phyloP scores from a whole-genome alignment of 1,139 yeast species.

The Magnusiomyces ingens region DNA sequence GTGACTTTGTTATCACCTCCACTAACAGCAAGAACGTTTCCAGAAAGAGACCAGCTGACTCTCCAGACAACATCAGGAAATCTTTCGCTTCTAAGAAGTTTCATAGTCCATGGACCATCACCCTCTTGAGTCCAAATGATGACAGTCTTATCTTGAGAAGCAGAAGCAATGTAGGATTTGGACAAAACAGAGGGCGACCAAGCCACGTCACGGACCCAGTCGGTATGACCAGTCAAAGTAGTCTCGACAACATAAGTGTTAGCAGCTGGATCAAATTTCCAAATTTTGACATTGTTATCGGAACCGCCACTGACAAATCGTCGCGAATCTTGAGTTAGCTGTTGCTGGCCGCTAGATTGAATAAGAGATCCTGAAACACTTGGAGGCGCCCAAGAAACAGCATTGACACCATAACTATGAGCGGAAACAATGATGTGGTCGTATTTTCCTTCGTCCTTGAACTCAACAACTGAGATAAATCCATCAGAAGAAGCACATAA shows the following conservation, averaged over 20 bases:
- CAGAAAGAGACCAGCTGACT: conserved; percentile 95
- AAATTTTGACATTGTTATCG: conserved; percentile 85
- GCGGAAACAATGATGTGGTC: conserved; percentile 63
- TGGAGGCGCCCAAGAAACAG: conserved; percentile 96
- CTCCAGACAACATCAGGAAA: conserved; percentile 99
- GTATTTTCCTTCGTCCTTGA: conserved; percentile 83
- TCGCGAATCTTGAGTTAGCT: conserved; percentile 37
- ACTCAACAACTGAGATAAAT: conserved; percentile 80
- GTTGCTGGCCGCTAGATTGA: conserved; percentile 28
- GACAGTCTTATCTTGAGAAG: conserved; percentile 94
- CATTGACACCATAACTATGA: conserved; percentile 87
- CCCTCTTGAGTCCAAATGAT: conserved; percentile 85
- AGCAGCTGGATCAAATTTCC: conserved; percentile 60
- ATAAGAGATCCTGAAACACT: conserved; percentile 34
- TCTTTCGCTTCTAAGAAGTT: conserved; percentile 60
- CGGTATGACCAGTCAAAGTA: conserved; percentile 80
- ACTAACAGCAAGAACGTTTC: conserved; percentile 88
- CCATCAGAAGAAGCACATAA: conserved; percentile 94
- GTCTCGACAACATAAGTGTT: conserved; percentile 67
- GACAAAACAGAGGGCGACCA: conserved; percentile 93
- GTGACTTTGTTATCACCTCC: conserved; percentile 97
- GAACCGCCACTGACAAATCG: conserved; percentile 93
- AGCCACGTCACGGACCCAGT: conserved; percentile 98
- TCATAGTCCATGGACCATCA: conserved; percentile 70
- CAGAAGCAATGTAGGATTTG: conserved; percentile 91